Conservation (phyloP, 2,329 filamentous ascomycete species). For the Claviceps paspali region DNA sequence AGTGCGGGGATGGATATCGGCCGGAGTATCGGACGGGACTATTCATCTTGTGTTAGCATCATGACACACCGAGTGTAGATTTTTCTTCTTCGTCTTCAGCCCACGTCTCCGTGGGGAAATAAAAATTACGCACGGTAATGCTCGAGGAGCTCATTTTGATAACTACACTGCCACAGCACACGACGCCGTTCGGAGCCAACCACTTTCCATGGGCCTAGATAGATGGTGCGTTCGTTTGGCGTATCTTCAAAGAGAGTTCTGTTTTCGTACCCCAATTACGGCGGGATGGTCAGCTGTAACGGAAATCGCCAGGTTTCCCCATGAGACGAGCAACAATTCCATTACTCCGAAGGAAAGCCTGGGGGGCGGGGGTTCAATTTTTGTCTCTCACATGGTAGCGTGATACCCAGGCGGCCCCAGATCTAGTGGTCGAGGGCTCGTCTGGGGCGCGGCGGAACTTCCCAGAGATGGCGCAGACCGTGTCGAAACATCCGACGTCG, state of each 20-base stretch:
- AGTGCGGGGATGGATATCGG: constrained; percentile 32
- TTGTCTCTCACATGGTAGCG: constrained; percentile 32
- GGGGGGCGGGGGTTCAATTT: too few species aligned
- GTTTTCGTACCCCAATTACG: constrained; percentile 2
- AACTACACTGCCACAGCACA: constrained; percentile 37
- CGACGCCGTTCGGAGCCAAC: constrained; percentile 31
- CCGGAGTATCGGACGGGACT: constrained; percentile 31
- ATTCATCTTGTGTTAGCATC: neutral
- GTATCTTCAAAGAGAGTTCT: constrained; percentile 37
- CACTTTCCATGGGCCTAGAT: constrained; percentile 38
- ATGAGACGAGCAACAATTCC: too few species aligned
- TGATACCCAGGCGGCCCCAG: constrained; percentile 37
- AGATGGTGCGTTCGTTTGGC: constrained; percentile 31
- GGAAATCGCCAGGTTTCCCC: too few species aligned
- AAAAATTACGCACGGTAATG: constrained; percentile 26
- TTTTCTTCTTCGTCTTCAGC: too few species aligned
- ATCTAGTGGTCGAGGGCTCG: constrained; percentile 29
- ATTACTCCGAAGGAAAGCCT: too few species aligned
- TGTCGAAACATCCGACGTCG: constrained; percentile 27
- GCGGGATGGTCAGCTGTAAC: constrained; percentile 11
- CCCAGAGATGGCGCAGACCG: constrained; percentile 27
- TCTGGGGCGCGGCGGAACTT: constrained; percentile 18
- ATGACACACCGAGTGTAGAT: too few species aligned
- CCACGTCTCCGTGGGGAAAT: too few species aligned
- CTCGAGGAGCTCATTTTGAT: constrained; percentile 34